These are phyloP conservation scores for Penicillium palitans DNA, from an alignment of 2,329 filamentous ascomycete genomes.

Conservation along the genomic window DNA sequence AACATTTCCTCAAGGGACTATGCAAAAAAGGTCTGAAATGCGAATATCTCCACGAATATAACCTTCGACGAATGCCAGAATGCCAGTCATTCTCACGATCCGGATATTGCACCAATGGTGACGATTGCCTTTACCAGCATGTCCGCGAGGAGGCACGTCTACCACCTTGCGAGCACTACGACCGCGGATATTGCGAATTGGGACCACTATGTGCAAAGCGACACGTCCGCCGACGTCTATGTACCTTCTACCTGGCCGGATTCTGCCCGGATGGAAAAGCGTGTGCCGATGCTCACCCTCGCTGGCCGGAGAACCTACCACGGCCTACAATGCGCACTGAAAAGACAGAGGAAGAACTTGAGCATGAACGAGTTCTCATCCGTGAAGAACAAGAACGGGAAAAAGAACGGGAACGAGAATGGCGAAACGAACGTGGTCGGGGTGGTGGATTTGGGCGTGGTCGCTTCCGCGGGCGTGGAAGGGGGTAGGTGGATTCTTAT, in stretches of 20 bases:
- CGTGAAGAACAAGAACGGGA: conserved; percentile 62
- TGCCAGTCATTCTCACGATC: conserved; percentile 95
- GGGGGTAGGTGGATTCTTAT: conserved; percentile 32
- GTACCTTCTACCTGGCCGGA: conserved; percentile 82
- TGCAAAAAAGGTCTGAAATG: conserved; percentile 97
- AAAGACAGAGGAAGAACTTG: conserved; percentile 70
- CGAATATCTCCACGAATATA: conserved; percentile 99
- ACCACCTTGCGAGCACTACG: conserved; percentile 85
- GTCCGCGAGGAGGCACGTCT: conserved; percentile 79
- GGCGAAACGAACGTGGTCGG: conserved; percentile 54
- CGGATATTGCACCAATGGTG: conserved; percentile 92
- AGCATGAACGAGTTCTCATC: conserved; percentile 55
- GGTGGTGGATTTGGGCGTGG: conserved; percentile 48
- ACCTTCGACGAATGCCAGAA: conserved; percentile 96
- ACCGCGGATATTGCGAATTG: conserved; percentile 89
- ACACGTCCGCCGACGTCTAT: conserved; percentile 79
- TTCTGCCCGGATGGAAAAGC: conserved; percentile 83
- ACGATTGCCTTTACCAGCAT: conserved; percentile 92
- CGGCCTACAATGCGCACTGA: conserved; percentile 63
- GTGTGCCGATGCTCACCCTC: conserved; percentile 79
- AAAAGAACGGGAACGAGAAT: conserved; percentile 56
- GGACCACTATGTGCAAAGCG: conserved; percentile 85
- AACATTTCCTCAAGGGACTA: conserved; percentile 94
- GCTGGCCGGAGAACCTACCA: conserved; percentile 68
- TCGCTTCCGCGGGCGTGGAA: conserved; percentile 49